phyloP scores from a whole-genome alignment of 768 basidiomycete species.

The Hemileccinum impolitum region DNA sequence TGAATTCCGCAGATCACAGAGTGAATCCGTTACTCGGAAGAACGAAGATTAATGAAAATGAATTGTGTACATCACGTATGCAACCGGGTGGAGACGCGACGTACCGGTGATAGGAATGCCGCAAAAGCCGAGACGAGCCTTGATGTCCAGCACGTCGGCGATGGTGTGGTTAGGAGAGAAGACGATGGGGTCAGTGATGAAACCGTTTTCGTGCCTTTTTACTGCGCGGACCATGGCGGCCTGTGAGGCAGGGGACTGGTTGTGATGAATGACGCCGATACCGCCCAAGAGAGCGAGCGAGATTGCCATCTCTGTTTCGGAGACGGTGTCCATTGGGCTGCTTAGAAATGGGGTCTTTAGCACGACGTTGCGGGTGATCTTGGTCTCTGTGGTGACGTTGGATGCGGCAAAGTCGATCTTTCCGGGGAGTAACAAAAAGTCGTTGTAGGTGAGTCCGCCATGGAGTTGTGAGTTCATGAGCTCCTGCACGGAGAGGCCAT shows the following conservation, averaged over 20 bases:
- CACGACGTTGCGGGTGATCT: constrained; percentile 84
- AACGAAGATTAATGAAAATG: constrained; percentile 78
- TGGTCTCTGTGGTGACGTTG: constrained; percentile 78
- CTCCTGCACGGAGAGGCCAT: constrained; percentile 83
- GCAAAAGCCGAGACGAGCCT: constrained; percentile 87
- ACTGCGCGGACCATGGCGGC: constrained; percentile 97
- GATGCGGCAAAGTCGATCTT: constrained; percentile 91
- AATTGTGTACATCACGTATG: constrained; percentile 48
- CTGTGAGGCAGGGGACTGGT: constrained; percentile 79
- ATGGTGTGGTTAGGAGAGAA: constrained; percentile 74
- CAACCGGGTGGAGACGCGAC: constrained; percentile 31
- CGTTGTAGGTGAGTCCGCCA: constrained; percentile 97
- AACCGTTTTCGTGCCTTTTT: constrained; percentile 98
- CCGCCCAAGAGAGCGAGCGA: constrained; percentile 93
- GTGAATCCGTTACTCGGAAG: constrained; percentile 69
- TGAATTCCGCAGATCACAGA: constrained; percentile 73
- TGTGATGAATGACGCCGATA: constrained; percentile 98
- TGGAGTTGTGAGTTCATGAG: constrained; percentile 85
- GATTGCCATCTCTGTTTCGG: constrained; percentile 92
- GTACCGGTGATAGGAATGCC: constrained; percentile 96
- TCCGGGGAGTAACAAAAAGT: constrained; percentile 91
- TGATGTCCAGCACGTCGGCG: constrained; percentile 90
- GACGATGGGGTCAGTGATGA: constrained; percentile 93
- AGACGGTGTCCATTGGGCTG: constrained; percentile 99
- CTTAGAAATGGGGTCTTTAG: constrained; percentile 97